Evolutionary conservation across 2,329 filamentous ascomycete genomes (phyloP).

Genomic region (Clonostachys chloroleuca): DNA sequence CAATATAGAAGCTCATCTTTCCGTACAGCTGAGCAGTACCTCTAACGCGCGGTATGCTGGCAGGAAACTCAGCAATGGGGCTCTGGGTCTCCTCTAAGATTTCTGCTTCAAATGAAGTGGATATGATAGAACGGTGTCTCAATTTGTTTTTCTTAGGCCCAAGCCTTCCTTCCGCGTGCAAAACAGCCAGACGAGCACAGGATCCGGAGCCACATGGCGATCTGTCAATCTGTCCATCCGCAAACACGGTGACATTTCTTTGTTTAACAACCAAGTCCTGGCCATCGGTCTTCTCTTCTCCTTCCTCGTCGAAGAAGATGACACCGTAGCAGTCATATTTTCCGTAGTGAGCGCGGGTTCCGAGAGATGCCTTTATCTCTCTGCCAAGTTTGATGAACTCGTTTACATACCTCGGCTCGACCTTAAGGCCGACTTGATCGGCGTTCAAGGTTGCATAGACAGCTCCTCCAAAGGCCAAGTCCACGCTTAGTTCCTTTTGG

Average conservation of each 20-base stretch:
- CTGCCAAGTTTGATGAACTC: conserved; percentile 3
- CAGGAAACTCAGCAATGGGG: not conserved
- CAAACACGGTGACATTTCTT: conserved; percentile 14
- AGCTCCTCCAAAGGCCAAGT: conserved; percentile 4
- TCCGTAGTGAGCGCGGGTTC: not conserved
- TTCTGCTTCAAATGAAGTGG: not conserved
- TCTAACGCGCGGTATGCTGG: conserved; percentile 2
- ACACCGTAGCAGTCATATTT: conserved; percentile 3
- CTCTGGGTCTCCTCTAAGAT: not conserved
- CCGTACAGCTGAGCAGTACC: conserved; percentile 3
- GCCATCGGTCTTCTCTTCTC: not conserved
- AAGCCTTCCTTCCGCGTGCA: conserved; percentile 3
- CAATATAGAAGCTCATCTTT: conserved; percentile 4
- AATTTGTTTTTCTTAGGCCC: not conserved
- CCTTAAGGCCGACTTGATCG: conserved; percentile 1
- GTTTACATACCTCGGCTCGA: not conserved
- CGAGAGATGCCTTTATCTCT: conserved; percentile 4
- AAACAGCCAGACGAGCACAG: conserved; percentile 9
- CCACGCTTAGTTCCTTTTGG: not conserved
- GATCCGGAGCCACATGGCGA: conserved; percentile 17
- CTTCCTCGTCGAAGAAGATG: conserved; percentile 5
- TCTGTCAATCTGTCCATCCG: conserved; percentile 16
- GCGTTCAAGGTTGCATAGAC: conserved; percentile 4
- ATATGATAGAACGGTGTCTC: not conserved
- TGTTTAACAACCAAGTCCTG: conserved; percentile 2